Base-by-base conservation (phyloP, 441 rosid species). In the Cnidoscolus chayamansa region DNA sequence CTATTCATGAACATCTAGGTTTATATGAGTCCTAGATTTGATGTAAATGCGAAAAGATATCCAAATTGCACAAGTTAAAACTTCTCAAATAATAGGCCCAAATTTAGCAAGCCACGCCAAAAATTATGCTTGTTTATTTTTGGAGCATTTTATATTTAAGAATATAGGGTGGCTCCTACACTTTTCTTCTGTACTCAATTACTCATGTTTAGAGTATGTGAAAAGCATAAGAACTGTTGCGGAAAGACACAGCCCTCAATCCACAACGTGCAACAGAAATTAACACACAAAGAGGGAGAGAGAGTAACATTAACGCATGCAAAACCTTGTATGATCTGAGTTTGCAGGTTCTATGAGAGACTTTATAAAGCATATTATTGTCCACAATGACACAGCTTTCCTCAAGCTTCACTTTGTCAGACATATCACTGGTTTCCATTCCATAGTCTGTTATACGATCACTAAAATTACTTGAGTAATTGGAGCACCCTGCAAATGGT, bases 311-410 rank as follows among this genome's bases (percentile, higher is more conserved):
- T 50, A 81, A 65, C 74, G 45, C 63, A 63, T 72, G 74, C 43
- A 32, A 47, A 76, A 92, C 98, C 98, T 87, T 84, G 79, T 84
- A 81, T 49, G 94, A 88, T 85, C 87, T 84, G 75, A 70, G 78
- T 49, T 75, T 88, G 60, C 53, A 75, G 73, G 79, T 81, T 80
- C 85, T 84, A 55, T 60, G 80, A 70, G 84, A 75, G 63, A 83
- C 84, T 67, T 86, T 90, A 77, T 83, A 76, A 48, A 89, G 91
- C 32, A 71, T 80, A 31, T 71, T 81, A 72, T 76, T 55, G 59
- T 84, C 85, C 17, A 82, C 77, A 78, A 79, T 65, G 75, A 47
- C 76, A 51, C 82, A 77, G 55, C 79, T 81, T 17, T 84, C 86
- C 77, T 83, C 89, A 66, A 67, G 83, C 76, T 81, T 79, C 74